Conservation (phyloP, 1,139 yeast species). For the Geotrichum fermentans region DNA sequence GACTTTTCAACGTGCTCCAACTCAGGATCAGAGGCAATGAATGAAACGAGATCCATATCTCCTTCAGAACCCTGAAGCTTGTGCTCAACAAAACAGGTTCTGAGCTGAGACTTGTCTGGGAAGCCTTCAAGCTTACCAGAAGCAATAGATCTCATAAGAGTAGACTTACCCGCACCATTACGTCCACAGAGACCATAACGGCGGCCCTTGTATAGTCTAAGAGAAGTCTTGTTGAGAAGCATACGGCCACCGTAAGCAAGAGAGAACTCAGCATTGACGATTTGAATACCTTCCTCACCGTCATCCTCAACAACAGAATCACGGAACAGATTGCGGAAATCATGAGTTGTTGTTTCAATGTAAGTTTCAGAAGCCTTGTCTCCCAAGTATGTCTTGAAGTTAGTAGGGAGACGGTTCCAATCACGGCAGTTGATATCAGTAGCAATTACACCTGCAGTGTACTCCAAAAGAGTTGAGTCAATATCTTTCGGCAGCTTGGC, state of each 20-base stretch:
- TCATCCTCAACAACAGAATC: constrained; percentile 55
- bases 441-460: constrained; percentile 54
- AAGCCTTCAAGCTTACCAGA: constrained; percentile 97
- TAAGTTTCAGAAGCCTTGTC: constrained; percentile 42
- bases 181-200: constrained; percentile 97
- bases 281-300: constrained; percentile 71
- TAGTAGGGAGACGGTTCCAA: constrained; percentile 66
- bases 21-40: constrained; percentile 89
- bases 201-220: constrained; percentile 87
- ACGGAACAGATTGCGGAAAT: constrained; percentile 61
- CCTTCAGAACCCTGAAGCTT: constrained; percentile 94
- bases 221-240: constrained; percentile 86
- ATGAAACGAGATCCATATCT: constrained; percentile 78
- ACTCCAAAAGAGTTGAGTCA: constrained; percentile 40
- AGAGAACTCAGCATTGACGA: constrained; percentile 91
- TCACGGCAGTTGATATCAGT: constrained; percentile 86
- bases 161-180: constrained; percentile 98
- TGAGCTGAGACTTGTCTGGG: constrained; percentile 82
- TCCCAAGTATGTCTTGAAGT: constrained; percentile 39
- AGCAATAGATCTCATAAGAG: constrained; percentile 94
- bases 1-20: constrained; percentile 55
- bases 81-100: constrained; percentile 96
- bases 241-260: constrained; percentile 96
- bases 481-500: constrained; percentile 30
- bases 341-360: constrained; percentile 46